Conservation (phyloP, 2,329 filamentous ascomycete genomes). For the Fusarium camptoceras region DNA sequence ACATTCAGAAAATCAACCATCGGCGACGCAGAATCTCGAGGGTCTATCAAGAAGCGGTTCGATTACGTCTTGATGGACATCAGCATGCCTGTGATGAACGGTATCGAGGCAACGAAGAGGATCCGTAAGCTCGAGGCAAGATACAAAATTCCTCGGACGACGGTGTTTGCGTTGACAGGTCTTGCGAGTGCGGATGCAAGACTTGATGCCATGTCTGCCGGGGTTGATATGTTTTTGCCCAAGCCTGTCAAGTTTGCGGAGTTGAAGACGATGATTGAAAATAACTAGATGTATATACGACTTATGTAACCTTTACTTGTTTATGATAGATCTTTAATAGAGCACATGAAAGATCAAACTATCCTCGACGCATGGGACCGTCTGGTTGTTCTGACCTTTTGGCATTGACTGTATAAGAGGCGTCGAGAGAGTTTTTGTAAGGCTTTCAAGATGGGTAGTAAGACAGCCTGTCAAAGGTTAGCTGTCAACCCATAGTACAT, state of each 20-base stretch:
- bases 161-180: slow-evolving; percentile 65
- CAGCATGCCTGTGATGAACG: slow-evolving; percentile 68
- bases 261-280: slow-evolving; percentile 51
- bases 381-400: background rate
- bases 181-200: slow-evolving; percentile 62
- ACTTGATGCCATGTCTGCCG: slow-evolving; percentile 61
- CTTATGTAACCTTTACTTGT: slow-evolving; percentile 12
- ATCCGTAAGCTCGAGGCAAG: slow-evolving; percentile 63
- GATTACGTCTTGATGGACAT: slow-evolving; percentile 61
- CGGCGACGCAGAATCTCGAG: background rate
- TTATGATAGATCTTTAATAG: slow-evolving; percentile 15
- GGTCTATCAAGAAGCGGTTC: slow-evolving; percentile 39
- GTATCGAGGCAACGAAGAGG: slow-evolving; percentile 59
- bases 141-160: slow-evolving; percentile 54
- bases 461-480: background rate
- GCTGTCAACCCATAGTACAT: fast-evolving
- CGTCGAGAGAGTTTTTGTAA: background rate
- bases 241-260: slow-evolving; percentile 62
- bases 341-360: background rate
- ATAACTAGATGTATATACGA: slow-evolving; percentile 25
- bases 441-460: background rate
- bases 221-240: slow-evolving; percentile 63
- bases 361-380: background rate
- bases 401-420: no score
- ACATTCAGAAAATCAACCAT: slow-evolving; percentile 52